Percentiles rank a stretch among this genome's conserved stretches.
Evolutionary conservation across 345 rosid species (phyloP).

Genomic region (Cardamine occulta): DNA sequence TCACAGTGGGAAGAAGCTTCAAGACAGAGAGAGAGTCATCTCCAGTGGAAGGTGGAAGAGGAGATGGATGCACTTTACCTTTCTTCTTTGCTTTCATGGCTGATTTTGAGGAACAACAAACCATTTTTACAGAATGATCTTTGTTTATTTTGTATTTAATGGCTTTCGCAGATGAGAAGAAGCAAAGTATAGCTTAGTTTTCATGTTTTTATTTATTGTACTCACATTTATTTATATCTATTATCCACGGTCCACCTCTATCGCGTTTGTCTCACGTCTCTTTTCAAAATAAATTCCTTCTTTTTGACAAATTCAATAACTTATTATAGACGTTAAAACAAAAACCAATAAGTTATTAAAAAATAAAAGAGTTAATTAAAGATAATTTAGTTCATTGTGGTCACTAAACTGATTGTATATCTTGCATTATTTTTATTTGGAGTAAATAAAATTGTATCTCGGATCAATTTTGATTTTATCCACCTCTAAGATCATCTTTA

Average conservation of each 20-base stretch:
- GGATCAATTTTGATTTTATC: too few species aligned
- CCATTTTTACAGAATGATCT: slow-evolving; percentile 22
- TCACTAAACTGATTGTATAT: background rate
- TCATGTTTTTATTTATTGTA: slow-evolving; percentile 3
- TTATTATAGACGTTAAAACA: background rate
- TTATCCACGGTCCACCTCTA: background rate
- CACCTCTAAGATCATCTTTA: too few species aligned
- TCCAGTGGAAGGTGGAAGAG: slow-evolving; percentile 38
- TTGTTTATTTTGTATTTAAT: background rate
- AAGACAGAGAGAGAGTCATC: slow-evolving; percentile 56
- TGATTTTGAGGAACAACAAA: slow-evolving; percentile 25
- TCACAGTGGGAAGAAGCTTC: slow-evolving; percentile 67
- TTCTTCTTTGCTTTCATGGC: slow-evolving; percentile 74
- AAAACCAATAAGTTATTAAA: background rate
- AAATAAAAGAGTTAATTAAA: background rate
- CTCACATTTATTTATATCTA: background rate
- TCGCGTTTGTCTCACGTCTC: slow-evolving; percentile 10
- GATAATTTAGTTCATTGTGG: background rate
- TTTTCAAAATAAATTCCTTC: background rate
- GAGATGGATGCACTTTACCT: slow-evolving; percentile 79
- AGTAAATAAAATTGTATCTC: too few species aligned
- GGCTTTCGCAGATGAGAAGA: slow-evolving; percentile 13
- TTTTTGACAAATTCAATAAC: background rate
- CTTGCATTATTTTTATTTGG: too few species aligned
- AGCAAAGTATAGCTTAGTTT: background rate